Conservation (phyloP, 1,139 yeast genomes). For the Geotrichum carabidarum region DNA sequence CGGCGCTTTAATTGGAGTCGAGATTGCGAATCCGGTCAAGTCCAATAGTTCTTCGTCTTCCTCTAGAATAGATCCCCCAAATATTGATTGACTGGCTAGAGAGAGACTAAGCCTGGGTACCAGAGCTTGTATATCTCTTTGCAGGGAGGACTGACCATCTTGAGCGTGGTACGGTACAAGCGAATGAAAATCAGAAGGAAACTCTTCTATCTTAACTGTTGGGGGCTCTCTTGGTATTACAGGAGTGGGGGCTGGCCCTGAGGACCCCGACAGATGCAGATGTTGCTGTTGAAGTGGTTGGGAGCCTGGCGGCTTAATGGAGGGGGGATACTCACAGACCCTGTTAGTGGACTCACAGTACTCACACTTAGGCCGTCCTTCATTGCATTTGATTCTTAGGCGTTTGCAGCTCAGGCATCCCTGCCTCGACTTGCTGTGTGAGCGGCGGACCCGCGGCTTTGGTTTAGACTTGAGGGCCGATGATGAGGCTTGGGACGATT, state of each 20-base stretch:
- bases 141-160: no score
- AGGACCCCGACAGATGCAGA: not conserved
- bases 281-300: not conserved
- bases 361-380: slow-evolving; percentile 16
- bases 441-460: slow-evolving; percentile 3
- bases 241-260: not conserved
- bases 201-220: no score
- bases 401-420: slow-evolving; percentile 19
- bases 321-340: slow-evolving; percentile 16
- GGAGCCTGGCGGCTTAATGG: not conserved
- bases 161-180: no score
- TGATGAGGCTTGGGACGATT: no score
- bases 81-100: no score
- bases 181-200: no score
- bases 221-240: slow-evolving; percentile 1
- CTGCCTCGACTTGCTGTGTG: slow-evolving; percentile 17
- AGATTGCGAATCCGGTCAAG: no score
- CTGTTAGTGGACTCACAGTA: slow-evolving; percentile 18
- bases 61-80: no score
- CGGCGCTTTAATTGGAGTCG: not conserved
- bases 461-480: not conserved
- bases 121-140: no score
- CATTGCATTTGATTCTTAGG: slow-evolving; percentile 19
- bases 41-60: no score
- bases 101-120: no score